A percentile compares a stretch with the other conserved stretches of the same genome.
phyloP scores from a whole-genome alignment of 371 early-diverging fungal species.

The Smittium culicis region DNA sequence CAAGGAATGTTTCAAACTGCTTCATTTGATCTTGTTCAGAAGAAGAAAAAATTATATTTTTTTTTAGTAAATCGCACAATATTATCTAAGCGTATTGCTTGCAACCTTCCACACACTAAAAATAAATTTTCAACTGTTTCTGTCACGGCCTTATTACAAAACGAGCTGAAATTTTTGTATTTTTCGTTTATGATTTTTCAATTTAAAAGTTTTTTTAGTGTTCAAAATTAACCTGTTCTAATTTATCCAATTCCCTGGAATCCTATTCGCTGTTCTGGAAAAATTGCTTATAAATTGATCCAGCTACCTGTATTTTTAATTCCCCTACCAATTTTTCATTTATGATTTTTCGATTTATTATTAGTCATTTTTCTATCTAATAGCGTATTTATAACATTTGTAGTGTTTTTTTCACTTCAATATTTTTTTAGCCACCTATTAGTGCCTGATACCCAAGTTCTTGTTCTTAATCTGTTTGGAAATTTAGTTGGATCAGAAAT shows the following conservation, averaged over 20 bases:
- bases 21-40: background rate
- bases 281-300: background rate
- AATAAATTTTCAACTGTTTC: background rate
- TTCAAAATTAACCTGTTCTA: background rate
- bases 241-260: background rate
- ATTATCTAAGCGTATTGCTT: background rate
- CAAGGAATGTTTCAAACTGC: background rate
- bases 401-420: background rate
- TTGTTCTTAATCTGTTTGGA: background rate
- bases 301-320: background rate
- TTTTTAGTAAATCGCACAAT: background rate
- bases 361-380: background rate
- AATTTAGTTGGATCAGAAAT: background rate
- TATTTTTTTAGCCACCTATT: slow-evolving; percentile 1
- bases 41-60: background rate
- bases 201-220: background rate
- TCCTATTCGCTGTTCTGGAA: background rate
- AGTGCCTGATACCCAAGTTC: background rate
- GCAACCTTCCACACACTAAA: background rate
- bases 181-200: background rate
- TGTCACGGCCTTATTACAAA: background rate
- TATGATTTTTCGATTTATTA: background rate
- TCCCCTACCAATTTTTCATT: background rate
- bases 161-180: background rate
- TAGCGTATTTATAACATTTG: slow-evolving; percentile 1